A percentile compares a stretch with the other conserved stretches of the same genome.
Conservation (phyloP, 768 basidiomycete genomes). For the Rhodotorula taiwanensis region DNA sequence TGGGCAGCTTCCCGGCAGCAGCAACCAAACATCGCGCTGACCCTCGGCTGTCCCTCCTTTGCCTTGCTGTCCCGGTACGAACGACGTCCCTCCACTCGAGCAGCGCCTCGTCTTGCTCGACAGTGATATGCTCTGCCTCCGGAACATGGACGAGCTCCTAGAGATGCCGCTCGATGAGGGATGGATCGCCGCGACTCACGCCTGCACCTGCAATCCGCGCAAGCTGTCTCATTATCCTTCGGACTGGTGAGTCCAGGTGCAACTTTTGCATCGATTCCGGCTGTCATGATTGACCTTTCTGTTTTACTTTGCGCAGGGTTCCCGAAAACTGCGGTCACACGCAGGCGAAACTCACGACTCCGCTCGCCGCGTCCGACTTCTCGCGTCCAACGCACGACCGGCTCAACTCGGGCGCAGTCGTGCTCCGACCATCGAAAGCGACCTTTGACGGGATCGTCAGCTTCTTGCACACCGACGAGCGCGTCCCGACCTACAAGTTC, state of each 20-base stretch:
- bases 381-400: conserved; percentile 70
- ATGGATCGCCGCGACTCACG: conserved; percentile 81
- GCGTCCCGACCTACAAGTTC: conserved; percentile 59
- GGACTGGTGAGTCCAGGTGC: conserved; percentile 61
- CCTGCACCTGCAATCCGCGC: conserved; percentile 89
- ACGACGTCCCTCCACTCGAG: no score
- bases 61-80: no score
- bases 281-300: not conserved
- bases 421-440: conserved; percentile 64
- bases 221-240: conserved; percentile 74
- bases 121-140: conserved; percentile 75
- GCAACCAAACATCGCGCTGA: not conserved
- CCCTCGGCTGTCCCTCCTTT: not conserved
- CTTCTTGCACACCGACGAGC: conserved; percentile 56
- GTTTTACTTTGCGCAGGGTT: conserved; percentile 53
- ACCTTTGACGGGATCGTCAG: conserved; percentile 54
- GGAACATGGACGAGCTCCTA: conserved; percentile 68
- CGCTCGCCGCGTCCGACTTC: conserved; percentile 46
- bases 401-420: conserved; percentile 83
- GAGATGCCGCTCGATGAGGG: conserved; percentile 54
- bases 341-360: conserved; percentile 47
- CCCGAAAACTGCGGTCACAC: conserved; percentile 88
- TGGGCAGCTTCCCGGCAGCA: not conserved
- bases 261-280: not conserved
- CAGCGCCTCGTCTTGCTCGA: conserved; percentile 67